These are phyloP conservation scores for Lactarius akahatsu DNA, from an alignment of 768 basidiomycete genomes.

Conservation along the genomic window DNA sequence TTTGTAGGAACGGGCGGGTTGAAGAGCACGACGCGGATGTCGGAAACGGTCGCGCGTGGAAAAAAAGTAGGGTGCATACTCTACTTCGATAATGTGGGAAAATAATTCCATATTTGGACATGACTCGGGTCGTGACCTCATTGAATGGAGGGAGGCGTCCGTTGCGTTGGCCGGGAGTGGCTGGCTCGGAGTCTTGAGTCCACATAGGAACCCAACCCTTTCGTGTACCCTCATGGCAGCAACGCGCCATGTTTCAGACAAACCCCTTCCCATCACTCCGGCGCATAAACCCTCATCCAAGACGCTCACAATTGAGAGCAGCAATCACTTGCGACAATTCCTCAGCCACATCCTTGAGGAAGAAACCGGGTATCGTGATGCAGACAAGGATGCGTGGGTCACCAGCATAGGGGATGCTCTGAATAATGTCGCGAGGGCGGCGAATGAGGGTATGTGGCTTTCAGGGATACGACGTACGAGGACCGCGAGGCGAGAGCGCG, in stretches of 20 bases:
- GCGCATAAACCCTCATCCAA: not conserved
- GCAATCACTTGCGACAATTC: constrained; percentile 17
- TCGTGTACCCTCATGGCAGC: constrained; percentile 18
- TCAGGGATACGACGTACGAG: constrained; percentile 19
- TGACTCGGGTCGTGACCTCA: constrained; percentile 7
- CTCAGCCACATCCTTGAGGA: constrained; percentile 20
- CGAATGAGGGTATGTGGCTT: constrained; percentile 21
- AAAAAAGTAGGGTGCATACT: too few species aligned
- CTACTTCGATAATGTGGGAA: constrained; percentile 4
- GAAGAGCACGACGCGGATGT: too few species aligned
- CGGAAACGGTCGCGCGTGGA: too few species aligned
- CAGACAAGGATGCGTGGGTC: constrained; percentile 20
- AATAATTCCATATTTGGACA: not conserved
- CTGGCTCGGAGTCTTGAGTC: not conserved
- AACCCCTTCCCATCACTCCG: not conserved
- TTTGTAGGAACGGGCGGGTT: too few species aligned
- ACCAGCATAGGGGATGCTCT: constrained; percentile 19
- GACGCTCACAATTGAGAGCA: constrained; percentile 20
- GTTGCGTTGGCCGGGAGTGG: not conserved
- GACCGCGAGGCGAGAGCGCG: constrained; percentile 9
- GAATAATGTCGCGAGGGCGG: constrained; percentile 17
- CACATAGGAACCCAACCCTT: not conserved
- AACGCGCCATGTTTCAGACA: not conserved
- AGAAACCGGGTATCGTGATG: constrained; percentile 21
- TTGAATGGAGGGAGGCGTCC: not conserved